Evolutionary conservation across 805 yeast species (phyloP).

Genomic region (Metschnikowia drakensbergensis): DNA sequence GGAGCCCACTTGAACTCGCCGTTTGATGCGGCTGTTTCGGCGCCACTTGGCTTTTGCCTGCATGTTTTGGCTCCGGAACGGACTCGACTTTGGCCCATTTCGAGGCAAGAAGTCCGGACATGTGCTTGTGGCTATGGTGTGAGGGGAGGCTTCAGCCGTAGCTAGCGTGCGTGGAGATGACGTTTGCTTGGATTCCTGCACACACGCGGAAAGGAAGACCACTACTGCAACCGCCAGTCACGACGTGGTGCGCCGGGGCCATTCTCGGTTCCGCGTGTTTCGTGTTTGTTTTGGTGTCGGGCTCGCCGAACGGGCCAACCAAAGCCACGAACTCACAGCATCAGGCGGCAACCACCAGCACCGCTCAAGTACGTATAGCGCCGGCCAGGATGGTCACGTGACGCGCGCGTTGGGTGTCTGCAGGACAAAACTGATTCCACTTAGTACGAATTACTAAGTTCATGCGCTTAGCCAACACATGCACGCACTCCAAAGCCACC

Average conservation of each 20-base stretch:
- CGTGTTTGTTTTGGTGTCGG: too few relatives aligned
- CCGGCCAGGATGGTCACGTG: too few relatives aligned
- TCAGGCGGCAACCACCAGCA: too few relatives aligned
- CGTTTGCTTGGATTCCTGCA: slow-evolving; percentile 2
- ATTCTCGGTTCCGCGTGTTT: too few relatives aligned
- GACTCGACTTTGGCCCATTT: slow-evolving; percentile 37
- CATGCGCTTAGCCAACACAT: neutral
- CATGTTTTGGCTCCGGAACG: neutral
- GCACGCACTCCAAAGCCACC: too few relatives aligned
- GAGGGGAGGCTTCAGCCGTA: too few relatives aligned
- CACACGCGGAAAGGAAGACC: neutral
- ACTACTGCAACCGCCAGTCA: neutral
- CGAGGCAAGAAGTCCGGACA: slow-evolving; percentile 23
- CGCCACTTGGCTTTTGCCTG: neutral
- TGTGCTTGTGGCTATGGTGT: neutral
- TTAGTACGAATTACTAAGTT: neutral
- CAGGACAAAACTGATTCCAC: too few relatives aligned
- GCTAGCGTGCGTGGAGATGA: neutral
- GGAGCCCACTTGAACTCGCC: neutral
- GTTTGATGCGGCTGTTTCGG: neutral
- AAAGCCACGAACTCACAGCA: too few relatives aligned
- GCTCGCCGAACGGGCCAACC: too few relatives aligned
- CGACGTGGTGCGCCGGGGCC: neutral
- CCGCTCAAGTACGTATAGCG: too few relatives aligned
- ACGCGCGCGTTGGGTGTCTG: too few relatives aligned